phyloP scores from a whole-genome alignment of 2,329 filamentous ascomycete species.

The Neoarthrinium moseri region DNA sequence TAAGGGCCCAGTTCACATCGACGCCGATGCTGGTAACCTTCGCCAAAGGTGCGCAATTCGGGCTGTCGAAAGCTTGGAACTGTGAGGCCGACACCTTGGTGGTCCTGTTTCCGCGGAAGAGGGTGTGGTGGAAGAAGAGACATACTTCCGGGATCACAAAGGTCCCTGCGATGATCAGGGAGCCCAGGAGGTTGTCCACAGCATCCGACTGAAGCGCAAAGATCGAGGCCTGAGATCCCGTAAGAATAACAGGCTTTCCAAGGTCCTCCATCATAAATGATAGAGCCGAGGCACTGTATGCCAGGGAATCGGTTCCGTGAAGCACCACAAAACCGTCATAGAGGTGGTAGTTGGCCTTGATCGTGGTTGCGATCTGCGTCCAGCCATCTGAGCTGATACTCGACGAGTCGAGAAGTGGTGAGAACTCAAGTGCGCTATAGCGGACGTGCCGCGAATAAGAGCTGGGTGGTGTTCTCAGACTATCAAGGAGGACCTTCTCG shows the following conservation, averaged over 20 bases:
- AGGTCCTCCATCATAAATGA: conserved; percentile 89
- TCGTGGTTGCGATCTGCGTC: conserved; percentile 78
- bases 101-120: conserved; percentile 84
- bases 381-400: conserved; percentile 85
- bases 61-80: conserved; percentile 84
- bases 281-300: conserved; percentile 85
- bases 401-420: conserved; percentile 81
- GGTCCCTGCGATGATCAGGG: conserved; percentile 85
- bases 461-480: conserved; percentile 76
- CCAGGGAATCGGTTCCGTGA: conserved; percentile 86
- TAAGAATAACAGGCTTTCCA: conserved; percentile 87
- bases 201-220: conserved; percentile 89
- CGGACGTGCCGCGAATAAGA: conserved; percentile 78
- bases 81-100: conserved; percentile 86
- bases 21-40: conserved; percentile 79
- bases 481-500: conserved; percentile 54
- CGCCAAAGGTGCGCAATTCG: conserved; percentile 81
- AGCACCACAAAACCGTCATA: conserved; percentile 91
- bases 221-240: conserved; percentile 81
- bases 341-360: conserved; percentile 80
- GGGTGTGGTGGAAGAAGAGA: conserved; percentile 88
- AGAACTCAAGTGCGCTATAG: conserved; percentile 83
- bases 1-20: conserved; percentile 76
- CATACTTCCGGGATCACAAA: conserved; percentile 93
- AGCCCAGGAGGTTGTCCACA: conserved; percentile 84